Conservation (phyloP, 2,329 filamentous ascomycete genomes). For the Aspergillus eucalypticola region DNA sequence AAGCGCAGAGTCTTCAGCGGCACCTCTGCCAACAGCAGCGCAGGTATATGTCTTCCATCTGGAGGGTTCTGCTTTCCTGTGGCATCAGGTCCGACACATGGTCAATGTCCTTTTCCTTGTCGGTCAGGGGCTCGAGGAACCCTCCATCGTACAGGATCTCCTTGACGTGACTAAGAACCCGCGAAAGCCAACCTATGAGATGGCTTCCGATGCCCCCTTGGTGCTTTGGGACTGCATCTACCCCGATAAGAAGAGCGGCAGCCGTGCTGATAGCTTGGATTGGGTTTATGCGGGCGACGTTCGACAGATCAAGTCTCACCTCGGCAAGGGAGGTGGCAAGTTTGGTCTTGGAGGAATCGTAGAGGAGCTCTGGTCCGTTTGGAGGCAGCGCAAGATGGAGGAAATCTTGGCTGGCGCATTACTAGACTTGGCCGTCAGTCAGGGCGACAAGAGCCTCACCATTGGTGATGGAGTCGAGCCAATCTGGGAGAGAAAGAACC, state of each 20-base stretch:
- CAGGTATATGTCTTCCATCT: constrained; percentile 88
- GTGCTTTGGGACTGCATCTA: constrained; percentile 97
- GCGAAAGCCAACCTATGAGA: constrained; percentile 79
- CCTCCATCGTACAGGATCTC: constrained; percentile 70
- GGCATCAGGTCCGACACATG: constrained; percentile 97
- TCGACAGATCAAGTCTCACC: constrained; percentile 37
- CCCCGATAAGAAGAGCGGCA: constrained; percentile 55
- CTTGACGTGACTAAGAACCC: constrained; percentile 73
- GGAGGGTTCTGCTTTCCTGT: constrained; percentile 88
- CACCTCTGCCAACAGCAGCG: constrained; percentile 39
- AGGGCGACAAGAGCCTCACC: constrained; percentile 38
- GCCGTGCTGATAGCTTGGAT: constrained; percentile 61
- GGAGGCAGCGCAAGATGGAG: constrained; percentile 84
- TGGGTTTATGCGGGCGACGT: constrained; percentile 82
- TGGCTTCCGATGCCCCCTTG: constrained; percentile 85
- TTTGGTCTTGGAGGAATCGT: constrained; percentile 67
- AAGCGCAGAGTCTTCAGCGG: constrained; percentile 18
- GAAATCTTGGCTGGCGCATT: constrained; percentile 78
- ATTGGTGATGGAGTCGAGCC: constrained; percentile 26
- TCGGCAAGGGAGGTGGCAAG: constrained; percentile 56
- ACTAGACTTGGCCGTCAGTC: constrained; percentile 61
- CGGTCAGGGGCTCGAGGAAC: constrained; percentile 80
- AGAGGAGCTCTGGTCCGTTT: constrained; percentile 76
- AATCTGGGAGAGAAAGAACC: constrained; percentile 28
- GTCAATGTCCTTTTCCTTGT: constrained; percentile 89